phyloP scores from a whole-genome alignment of 768 basidiomycete species.

The Tylopilus intermedius region DNA sequence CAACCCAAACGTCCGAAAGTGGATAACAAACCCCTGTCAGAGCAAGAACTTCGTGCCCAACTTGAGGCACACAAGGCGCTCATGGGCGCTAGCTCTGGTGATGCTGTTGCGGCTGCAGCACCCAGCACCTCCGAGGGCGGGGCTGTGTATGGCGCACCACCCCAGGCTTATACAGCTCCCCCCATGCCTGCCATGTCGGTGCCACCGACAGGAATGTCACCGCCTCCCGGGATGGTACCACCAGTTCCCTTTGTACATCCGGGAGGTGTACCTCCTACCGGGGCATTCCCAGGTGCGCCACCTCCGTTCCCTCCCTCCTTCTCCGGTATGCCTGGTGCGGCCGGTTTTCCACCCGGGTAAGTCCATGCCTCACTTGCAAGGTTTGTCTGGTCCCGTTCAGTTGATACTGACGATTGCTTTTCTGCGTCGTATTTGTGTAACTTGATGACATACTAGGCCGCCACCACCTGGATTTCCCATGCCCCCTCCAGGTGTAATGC shows the following conservation, averaged over 20 bases:
- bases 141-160: constrained; percentile 68
- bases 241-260: constrained; percentile 37
- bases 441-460: constrained; percentile 29
- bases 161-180: constrained; percentile 59
- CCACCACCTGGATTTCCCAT: constrained; percentile 54
- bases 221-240: constrained; percentile 38
- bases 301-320: constrained; percentile 39
- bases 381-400: constrained; percentile 13
- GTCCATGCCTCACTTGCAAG: constrained; percentile 21
- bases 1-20: constrained; percentile 77
- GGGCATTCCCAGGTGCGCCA: constrained; percentile 35
- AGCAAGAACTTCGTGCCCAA: constrained; percentile 81
- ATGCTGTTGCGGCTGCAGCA: constrained; percentile 30
- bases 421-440: constrained; percentile 4
- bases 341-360: constrained; percentile 57
- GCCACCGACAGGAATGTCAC: constrained; percentile 30
- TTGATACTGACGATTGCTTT: constrained; percentile 19
- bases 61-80: constrained; percentile 86
- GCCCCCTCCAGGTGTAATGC: constrained; percentile 40
- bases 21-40: constrained; percentile 71
- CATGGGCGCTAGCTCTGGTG: constrained; percentile 60
- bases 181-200: constrained; percentile 31
- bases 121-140: constrained; percentile 37
- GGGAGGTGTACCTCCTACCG: constrained; percentile 34
- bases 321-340: constrained; percentile 41